Conservation (phyloP, 2,329 filamentous ascomycete genomes). For the Pseudovirgaria hyperparasitica region DNA sequence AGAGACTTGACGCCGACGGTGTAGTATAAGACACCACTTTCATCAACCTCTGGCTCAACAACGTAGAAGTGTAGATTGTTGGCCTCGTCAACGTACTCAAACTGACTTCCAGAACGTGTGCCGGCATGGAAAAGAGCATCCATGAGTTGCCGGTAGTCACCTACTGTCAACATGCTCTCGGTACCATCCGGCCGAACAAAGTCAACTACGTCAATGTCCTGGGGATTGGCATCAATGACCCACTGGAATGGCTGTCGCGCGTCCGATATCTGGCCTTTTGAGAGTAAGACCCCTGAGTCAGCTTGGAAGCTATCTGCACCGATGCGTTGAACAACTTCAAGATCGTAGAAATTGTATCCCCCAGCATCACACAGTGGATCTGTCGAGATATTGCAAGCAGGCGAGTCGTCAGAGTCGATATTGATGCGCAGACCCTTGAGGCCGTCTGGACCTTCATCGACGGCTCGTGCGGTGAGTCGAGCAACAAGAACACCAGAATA, state of each 20-base stretch:
- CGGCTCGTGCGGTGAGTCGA: slow-evolving; percentile 34
- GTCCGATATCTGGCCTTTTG: slow-evolving; percentile 38
- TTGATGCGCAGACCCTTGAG: slow-evolving; percentile 37
- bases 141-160: slow-evolving; percentile 41
- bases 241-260: slow-evolving; percentile 37
- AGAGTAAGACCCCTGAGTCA: slow-evolving; percentile 40
- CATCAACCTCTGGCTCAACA: slow-evolving; percentile 29
- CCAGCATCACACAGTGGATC: slow-evolving; percentile 40
- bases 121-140: slow-evolving; percentile 44
- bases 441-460: slow-evolving; percentile 26
- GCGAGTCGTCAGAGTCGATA: slow-evolving; percentile 34
- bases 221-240: slow-evolving; percentile 41
- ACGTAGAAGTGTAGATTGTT: slow-evolving; percentile 41
- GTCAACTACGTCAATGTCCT: slow-evolving; percentile 39
- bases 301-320: slow-evolving; percentile 40
- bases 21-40: slow-evolving; percentile 34
- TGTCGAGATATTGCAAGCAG: slow-evolving; percentile 28
- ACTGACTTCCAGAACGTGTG: slow-evolving; percentile 38
- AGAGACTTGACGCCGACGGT: slow-evolving; percentile 35
- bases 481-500: slow-evolving; percentile 33
- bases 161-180: slow-evolving; percentile 34
- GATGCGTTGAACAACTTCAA: slow-evolving; percentile 43
- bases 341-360: slow-evolving; percentile 37
- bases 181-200: slow-evolving; percentile 38
- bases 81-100: slow-evolving; percentile 34